Percentiles rank a stretch among this genome's conserved stretches.
phyloP scores from a whole-genome alignment of 108 stramenopile genomes.

The Bacterosira constricta region DNA sequence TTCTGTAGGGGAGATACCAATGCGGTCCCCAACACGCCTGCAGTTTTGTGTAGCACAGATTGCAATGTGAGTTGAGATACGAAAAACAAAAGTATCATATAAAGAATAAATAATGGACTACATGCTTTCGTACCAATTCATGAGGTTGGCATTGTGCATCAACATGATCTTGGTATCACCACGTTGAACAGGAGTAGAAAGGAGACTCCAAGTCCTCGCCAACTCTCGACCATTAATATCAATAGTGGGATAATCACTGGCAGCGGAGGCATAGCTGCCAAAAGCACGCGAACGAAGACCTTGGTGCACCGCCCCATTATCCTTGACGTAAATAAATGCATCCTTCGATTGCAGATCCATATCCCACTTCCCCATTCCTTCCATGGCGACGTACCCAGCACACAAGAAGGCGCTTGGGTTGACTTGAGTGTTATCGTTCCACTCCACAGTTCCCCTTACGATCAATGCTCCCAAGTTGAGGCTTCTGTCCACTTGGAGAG shows the following conservation, averaged over 20 bases:
- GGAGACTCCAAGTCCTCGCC: conserved; percentile 55
- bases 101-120: no score
- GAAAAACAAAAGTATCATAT: no score
- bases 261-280: conserved; percentile 25
- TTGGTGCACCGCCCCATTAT: conserved; percentile 57
- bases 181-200: conserved; percentile 30
- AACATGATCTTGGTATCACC: conserved; percentile 42
- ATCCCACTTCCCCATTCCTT: conserved; percentile 42
- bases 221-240: conserved; percentile 43
- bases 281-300: conserved; percentile 42
- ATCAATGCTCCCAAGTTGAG: conserved; percentile 55
- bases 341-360: conserved; percentile 26
- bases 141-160: conserved; percentile 54
- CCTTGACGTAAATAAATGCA: conserved; percentile 60
- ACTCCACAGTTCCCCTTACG: conserved; percentile 49
- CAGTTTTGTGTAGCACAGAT: not conserved
- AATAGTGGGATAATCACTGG: conserved; percentile 21
- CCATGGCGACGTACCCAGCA: conserved; percentile 61
- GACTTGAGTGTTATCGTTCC: conserved; percentile 44
- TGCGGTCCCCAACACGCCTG: conserved; percentile 57
- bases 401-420: conserved; percentile 42
- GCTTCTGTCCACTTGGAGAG: conserved; percentile 39
- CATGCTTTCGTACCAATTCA: conserved; percentile 67
- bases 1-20: conserved; percentile 58
- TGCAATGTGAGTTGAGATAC: no score